Percentiles rank a stretch among this genome's conserved stretches.
These are phyloP conservation scores for Diplocarpon rosae DNA, from an alignment of 2,329 filamentous ascomycete genomes.

Conservation along the genomic window DNA sequence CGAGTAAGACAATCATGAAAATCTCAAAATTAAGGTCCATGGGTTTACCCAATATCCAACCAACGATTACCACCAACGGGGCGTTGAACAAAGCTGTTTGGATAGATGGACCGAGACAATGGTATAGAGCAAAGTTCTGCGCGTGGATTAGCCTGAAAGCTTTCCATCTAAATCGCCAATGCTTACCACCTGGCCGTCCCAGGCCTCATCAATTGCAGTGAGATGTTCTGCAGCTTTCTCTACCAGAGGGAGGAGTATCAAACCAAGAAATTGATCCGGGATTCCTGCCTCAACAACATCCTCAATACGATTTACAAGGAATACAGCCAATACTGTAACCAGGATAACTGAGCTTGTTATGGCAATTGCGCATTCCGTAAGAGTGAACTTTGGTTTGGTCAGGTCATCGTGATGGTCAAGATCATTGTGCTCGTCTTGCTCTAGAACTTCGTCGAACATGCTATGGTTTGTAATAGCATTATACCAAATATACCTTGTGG, in stretches of 20 bases:
- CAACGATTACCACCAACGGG: slow-evolving; percentile 70
- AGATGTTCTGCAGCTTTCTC: slow-evolving; percentile 82
- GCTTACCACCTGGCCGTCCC: slow-evolving; percentile 55
- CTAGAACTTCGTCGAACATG: slow-evolving; percentile 64
- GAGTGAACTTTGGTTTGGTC: slow-evolving; percentile 56
- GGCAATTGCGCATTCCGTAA: slow-evolving; percentile 59
- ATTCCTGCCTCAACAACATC: slow-evolving; percentile 42
- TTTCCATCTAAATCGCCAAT: background rate
- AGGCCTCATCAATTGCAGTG: slow-evolving; percentile 74
- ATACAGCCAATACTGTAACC: slow-evolving; percentile 63
- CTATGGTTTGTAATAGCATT: slow-evolving; percentile 50
- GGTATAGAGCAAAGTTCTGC: slow-evolving; percentile 16
- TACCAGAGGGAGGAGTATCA: slow-evolving; percentile 71
- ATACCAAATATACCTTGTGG: slow-evolving; percentile 2
- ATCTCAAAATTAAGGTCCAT: slow-evolving; percentile 80
- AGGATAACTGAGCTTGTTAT: slow-evolving; percentile 54
- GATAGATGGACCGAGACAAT: slow-evolving; percentile 57
- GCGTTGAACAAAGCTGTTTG: slow-evolving; percentile 86
- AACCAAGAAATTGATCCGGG: slow-evolving; percentile 49
- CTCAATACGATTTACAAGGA: slow-evolving; percentile 62
- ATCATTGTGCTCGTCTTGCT: slow-evolving; percentile 58
- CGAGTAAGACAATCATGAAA: slow-evolving; percentile 74
- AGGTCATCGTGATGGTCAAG: slow-evolving; percentile 50
- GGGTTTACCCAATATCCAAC: slow-evolving; percentile 59
- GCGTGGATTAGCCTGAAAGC: background rate